A percentile compares a stretch with the other conserved stretches of the same genome.
phyloP scores from a whole-genome alignment of 2,329 filamentous ascomycete species.

The Ascochyta viciae-villosae region DNA sequence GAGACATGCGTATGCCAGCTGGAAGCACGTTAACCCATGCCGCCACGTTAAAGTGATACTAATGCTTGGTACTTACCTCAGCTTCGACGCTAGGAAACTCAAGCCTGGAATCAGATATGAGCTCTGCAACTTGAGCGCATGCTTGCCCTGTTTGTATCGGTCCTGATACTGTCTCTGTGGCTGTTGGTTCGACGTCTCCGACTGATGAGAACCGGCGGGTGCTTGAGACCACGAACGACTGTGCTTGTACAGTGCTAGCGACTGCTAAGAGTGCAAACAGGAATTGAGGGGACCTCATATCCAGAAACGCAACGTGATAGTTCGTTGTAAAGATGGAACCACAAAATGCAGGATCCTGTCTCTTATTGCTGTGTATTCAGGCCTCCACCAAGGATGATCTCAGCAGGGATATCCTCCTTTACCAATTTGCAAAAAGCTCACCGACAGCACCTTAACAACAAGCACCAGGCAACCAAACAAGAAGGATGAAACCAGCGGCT shows the following conservation, averaged over 20 bases:
- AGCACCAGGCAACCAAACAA: not conserved
- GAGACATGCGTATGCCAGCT: constrained; percentile 47
- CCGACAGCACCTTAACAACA: not conserved
- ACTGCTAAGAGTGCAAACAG: constrained; percentile 28
- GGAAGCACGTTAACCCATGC: constrained; percentile 6
- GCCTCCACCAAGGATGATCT: not conserved
- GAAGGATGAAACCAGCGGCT: not conserved
- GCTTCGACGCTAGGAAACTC: constrained; percentile 37
- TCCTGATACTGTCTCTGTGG: constrained; percentile 35
- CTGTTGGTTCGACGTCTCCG: constrained; percentile 35
- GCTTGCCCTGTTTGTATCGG: constrained; percentile 40
- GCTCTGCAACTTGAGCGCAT: constrained; percentile 35
- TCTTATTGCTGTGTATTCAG: constrained; percentile 9
- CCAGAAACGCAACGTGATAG: not conserved
- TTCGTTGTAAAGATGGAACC: not conserved
- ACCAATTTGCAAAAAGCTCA: not conserved
- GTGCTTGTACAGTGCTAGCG: constrained; percentile 26
- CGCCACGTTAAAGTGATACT: not conserved
- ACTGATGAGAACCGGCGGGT: constrained; percentile 23
- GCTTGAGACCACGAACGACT: constrained; percentile 2
- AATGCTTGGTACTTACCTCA: constrained; percentile 26
- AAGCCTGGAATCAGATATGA: constrained; percentile 20
- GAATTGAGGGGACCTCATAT: constrained; percentile 30
- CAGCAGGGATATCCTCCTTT: not conserved
- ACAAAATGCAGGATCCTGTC: not conserved